Evolutionary conservation across 345 rosid species (phyloP).

Genomic region (Hirschfeldia incana): DNA sequence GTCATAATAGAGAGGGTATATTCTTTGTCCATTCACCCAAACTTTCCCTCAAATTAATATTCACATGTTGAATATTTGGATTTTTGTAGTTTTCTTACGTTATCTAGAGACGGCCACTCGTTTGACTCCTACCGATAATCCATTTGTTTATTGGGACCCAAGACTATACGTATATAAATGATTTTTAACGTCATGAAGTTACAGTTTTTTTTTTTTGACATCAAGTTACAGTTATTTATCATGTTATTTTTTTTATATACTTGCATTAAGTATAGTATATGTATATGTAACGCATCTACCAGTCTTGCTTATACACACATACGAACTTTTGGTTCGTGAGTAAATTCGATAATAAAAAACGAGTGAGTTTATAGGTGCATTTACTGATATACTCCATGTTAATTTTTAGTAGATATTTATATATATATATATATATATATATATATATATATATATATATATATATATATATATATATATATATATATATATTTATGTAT

Average conservation of each 20-base stretch:
- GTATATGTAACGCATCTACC: neutral
- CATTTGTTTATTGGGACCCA: slow-evolving; percentile 30
- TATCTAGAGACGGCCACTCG: slow-evolving; percentile 31
- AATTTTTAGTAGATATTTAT: neutral
- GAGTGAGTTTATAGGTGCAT: neutral
- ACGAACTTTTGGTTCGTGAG: neutral
- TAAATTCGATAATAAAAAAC: neutral
- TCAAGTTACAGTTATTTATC: neutral
- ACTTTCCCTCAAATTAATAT: slow-evolving; percentile 22
- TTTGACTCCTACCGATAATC: slow-evolving; percentile 33
- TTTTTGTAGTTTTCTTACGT: slow-evolving; percentile 38
- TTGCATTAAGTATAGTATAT: neutral
- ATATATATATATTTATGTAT: too few species aligned
- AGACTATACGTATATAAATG: neutral
- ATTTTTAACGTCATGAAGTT: neutral
- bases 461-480: too few species aligned
- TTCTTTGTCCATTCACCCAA: slow-evolving; percentile 38
- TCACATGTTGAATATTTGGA: slow-evolving; percentile 27
- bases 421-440: too few species aligned
- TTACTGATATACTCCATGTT: neutral
- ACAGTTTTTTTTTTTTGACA: neutral
- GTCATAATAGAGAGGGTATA: slow-evolving; percentile 36
- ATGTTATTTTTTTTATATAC: neutral
- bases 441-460: neutral
- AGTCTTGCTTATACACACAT: neutral